Evolutionary conservation across 371 early-diverging fungal species (phyloP).

Genomic region (Circinella umbellata): DNA sequence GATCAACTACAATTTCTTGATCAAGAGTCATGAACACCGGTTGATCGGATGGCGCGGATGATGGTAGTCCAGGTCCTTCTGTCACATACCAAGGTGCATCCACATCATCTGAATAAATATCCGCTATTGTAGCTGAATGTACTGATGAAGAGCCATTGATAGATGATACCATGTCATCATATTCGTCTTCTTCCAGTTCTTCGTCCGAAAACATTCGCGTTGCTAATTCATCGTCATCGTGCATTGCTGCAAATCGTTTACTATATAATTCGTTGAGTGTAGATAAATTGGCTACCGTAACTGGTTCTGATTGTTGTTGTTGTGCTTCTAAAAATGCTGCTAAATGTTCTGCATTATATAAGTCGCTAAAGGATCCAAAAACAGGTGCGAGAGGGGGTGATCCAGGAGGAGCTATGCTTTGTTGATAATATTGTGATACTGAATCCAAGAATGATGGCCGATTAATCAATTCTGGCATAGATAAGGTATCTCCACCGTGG

Average conservation of each 20-base stretch:
- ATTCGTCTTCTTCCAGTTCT: conserved; percentile 2
- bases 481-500: conserved; percentile 17
- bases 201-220: conserved; percentile 3
- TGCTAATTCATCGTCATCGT: conserved; percentile 9
- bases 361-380: conserved; percentile 10
- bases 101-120: conserved; percentile 28
- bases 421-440: conserved; percentile 1
- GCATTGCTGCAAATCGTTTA: conserved; percentile 21
- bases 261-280: conserved; percentile 24
- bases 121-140: conserved; percentile 14
- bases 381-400: not conserved
- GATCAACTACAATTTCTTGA: conserved; percentile 61
- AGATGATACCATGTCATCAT: conserved; percentile 18
- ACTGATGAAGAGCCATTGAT: conserved; percentile 15
- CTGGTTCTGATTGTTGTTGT: conserved; percentile 14
- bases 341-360: conserved; percentile 10
- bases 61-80: conserved; percentile 25
- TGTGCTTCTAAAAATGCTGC: conserved; percentile 10
- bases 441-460: conserved; percentile 1
- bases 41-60: conserved; percentile 11
- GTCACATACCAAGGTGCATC: conserved; percentile 35
- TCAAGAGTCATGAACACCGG: conserved; percentile 36
- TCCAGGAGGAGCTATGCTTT: not conserved
- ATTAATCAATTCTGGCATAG: conserved; percentile 17
- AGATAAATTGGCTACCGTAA: conserved; percentile 28